Evolutionary conservation across 2,329 filamentous ascomycete genomes (phyloP).

Genomic region (Trichoderma atroviride): DNA sequence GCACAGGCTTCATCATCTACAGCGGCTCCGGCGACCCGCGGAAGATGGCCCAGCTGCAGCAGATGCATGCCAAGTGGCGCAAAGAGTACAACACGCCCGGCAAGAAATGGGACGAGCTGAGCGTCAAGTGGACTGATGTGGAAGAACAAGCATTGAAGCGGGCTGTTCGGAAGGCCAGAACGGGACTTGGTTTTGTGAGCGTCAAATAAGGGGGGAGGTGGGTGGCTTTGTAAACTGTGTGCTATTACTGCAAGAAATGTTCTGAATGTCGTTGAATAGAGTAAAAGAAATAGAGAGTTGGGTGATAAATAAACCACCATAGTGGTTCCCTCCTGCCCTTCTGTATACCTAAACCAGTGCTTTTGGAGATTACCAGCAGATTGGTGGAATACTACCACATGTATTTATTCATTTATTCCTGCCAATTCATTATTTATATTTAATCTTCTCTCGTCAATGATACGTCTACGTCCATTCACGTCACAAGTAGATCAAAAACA

Average conservation of each 20-base stretch:
- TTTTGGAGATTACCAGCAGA: neutral
- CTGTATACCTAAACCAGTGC: neutral
- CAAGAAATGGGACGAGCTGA: constrained; percentile 67
- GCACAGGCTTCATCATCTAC: constrained; percentile 66
- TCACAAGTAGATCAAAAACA: neutral
- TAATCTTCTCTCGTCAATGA: neutral
- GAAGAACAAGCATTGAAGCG: constrained; percentile 65
- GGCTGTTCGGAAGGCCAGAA: constrained; percentile 59
- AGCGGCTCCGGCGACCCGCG: constrained; percentile 70
- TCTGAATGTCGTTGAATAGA: neutral
- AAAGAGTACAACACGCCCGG: constrained; percentile 66
- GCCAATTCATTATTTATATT: neutral
- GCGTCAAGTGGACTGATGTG: constrained; percentile 67
- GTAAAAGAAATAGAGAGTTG: neutral
- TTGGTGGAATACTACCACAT: neutral
- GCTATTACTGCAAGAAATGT: neutral
- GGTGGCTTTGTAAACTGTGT: neutral
- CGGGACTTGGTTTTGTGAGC: constrained; percentile 65
- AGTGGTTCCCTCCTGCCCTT: neutral
- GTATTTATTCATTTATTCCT: neutral
- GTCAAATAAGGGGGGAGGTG: constrained; percentile 60
- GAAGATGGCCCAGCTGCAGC: constrained; percentile 64
- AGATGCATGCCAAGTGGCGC: constrained; percentile 62
- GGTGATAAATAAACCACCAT: neutral
- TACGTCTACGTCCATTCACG: neutral